Evolutionary conservation across 768 basidiomycete species (phyloP), one percentile per base, ranked within the genome.

Genomic region (Termitomyces sp.): DNA sequence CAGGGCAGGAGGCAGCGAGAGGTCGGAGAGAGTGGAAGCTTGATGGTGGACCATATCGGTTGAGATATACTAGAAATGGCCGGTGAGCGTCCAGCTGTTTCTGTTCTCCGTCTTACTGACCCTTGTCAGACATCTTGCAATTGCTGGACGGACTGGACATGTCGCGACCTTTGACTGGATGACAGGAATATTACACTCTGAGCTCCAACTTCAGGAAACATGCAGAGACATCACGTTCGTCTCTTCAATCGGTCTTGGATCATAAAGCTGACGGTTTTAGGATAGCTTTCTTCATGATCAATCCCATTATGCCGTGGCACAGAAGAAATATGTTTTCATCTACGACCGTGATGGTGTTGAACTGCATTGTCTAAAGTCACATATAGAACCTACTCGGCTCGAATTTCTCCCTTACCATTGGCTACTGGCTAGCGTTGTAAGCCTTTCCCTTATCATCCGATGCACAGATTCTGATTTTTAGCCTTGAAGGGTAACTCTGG

Each of bases 401-500:
- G 93, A 96, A 68, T 98, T 94, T 71, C 81, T 99, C 7, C 94
- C 94, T 0, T 98, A 95, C 67, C 97, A 99, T 71, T 99, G 93
- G 89, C 80, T 99, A 10, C 83, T 99, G 3, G 92, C 86, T 11
- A 88, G 85, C 63, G 81, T 94, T 15, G 94, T 95, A 70, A 60
- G 90, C 80, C 12, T 58, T 52, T 60, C 57, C 58, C 45, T n/a
- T 32, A 17, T 64, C 37, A 34, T 15, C 9, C 49, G 6, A 34
- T 31, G 50, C 2, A 20, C 55, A 47, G 31, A 6, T 10, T 32
- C 52, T 63, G 5, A 61, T 37, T 31, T 40, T 42, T 37, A 32
- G 7, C 10, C 36, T 20, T 12, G 6, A 55, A 87, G 92, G 93
- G 95, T 7, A 91, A 95, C 69, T 78, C 92, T 14, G 96, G 97